Base-by-base conservation (phyloP, 352 stramenopile species). In the Pythium brassicae region DNA sequence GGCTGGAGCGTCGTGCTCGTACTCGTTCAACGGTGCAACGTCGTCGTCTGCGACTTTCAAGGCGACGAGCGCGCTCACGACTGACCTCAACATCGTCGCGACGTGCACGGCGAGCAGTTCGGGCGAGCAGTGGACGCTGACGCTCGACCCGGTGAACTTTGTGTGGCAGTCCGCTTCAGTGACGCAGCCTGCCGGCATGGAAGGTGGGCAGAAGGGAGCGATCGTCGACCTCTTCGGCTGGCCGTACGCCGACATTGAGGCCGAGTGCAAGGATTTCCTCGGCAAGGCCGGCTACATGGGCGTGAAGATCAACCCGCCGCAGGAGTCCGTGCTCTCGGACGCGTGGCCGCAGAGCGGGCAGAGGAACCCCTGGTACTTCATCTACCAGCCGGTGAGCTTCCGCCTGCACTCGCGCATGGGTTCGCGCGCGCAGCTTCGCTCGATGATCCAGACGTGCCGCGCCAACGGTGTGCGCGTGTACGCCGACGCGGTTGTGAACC, bases 221-320 rank as follows among this genome's bases (percentile, higher is more conserved):
- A 80, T 88, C 58, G 78, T 88, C 8, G 79, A 88, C 26, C 49
- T 89, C 12, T 89, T 89, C 37, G 76, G 76, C 8, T 88, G 78
- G 79, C 75, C 79, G 20, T 85, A 85, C 54, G 57, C 63, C 15
- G 79, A 86, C 45, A 85, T 88, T 32, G 77, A 77, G 23, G 51
- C 69, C n/a, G 79, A 89, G 49, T 89, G 78, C 53, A 44, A 58
- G 4, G 66, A 78, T 35, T 86, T 86, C 52, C 46, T 89, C 23
- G 74, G 74, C 32, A 86, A 86, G 26, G 74, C 77, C 4, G 75
- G 78, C 1, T 88, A 88, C 65, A 69, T 89, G 49, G 78, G 79
- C 5, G 73, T 87, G 27, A 89, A 88, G 66, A 78, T 89, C 54
- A 83, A 76, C 25, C 79, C 79, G 3, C 75, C 75, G 10, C 78